A percentile compares a stretch with the other conserved stretches of the same genome.
These are phyloP conservation scores for Claviceps spartinae DNA, from an alignment of 2,329 filamentous ascomycete genomes.

Conservation along the genomic window DNA sequence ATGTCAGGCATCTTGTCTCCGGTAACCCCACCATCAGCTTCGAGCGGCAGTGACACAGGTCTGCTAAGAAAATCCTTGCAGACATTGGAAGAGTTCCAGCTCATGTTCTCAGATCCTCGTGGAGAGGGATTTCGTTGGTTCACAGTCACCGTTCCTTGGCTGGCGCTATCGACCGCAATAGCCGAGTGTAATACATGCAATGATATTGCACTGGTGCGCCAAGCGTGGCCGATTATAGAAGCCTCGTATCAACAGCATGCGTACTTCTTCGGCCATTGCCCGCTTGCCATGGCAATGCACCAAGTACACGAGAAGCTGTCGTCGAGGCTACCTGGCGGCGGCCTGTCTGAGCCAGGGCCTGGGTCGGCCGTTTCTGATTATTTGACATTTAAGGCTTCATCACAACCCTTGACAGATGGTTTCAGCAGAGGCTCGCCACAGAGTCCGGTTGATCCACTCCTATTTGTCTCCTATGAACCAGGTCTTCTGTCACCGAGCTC, in stretches of 20 bases:
- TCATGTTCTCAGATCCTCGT: slow-evolving; percentile 7
- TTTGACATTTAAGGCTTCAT: background rate
- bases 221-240: slow-evolving; percentile 7
- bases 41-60: background rate
- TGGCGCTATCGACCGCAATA: slow-evolving; percentile 6
- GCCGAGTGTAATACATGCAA: slow-evolving; percentile 7
- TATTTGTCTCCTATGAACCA: background rate
- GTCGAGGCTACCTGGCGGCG: background rate
- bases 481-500: background rate
- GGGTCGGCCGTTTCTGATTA: background rate
- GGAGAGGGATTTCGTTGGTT: slow-evolving; percentile 8
- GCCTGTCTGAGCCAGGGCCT: background rate
- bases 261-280: background rate
- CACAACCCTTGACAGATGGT: background rate
- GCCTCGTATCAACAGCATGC: slow-evolving; percentile 5
- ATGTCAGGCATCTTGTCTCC: background rate
- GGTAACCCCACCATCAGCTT: background rate
- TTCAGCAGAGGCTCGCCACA: background rate
- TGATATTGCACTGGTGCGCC: slow-evolving; percentile 2
- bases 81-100: slow-evolving; percentile 3
- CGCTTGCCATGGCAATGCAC: background rate
- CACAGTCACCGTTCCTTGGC: slow-evolving; percentile 4
- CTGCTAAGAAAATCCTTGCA: slow-evolving; percentile 1
- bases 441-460: background rate
- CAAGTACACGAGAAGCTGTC: background rate